Evolutionary conservation across 1,284 basidiomycete species (phyloP).

Genomic region (Ganoderma boninense): DNA sequence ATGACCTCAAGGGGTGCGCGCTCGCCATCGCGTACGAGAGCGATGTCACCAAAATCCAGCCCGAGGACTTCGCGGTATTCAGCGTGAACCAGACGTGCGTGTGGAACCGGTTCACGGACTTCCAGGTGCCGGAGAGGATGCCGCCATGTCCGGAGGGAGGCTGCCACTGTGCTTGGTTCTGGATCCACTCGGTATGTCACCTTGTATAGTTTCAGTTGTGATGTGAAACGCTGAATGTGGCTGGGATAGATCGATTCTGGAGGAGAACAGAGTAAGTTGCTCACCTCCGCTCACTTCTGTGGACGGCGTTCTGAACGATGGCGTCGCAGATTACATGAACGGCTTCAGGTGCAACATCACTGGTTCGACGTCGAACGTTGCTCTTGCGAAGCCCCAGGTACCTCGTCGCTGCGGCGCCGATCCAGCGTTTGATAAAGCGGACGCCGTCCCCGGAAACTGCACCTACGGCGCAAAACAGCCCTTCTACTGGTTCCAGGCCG

Average conservation of each 20-base stretch:
- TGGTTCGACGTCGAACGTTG: slow-evolving; percentile 57
- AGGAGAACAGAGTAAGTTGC: slow-evolving; percentile 52
- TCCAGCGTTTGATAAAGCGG: slow-evolving; percentile 43
- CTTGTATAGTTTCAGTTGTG: background rate
- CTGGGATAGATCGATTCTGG: slow-evolving; percentile 48
- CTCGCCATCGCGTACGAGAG: slow-evolving; percentile 77
- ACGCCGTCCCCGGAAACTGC: slow-evolving; percentile 63
- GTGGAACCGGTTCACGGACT: slow-evolving; percentile 71
- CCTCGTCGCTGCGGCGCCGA: slow-evolving; percentile 67
- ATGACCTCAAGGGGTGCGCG: slow-evolving; percentile 70
- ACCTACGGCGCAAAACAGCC: slow-evolving; percentile 73
- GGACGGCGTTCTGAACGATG: background rate
- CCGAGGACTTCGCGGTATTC: slow-evolving; percentile 76
- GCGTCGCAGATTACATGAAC: slow-evolving; percentile 70
- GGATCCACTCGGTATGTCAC: slow-evolving; percentile 65
- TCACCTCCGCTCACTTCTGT: background rate
- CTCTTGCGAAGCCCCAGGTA: slow-evolving; percentile 59
- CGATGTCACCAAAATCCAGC: slow-evolving; percentile 60
- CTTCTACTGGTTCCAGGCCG: slow-evolving; percentile 70
- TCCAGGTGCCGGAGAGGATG: slow-evolving; percentile 69
- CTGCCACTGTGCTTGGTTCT: slow-evolving; percentile 78
- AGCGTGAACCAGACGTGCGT: slow-evolving; percentile 78
- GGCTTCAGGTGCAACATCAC: slow-evolving; percentile 78
- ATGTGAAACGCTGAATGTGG: background rate
- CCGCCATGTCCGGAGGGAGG: slow-evolving; percentile 73